Evolutionary conservation across 306 rosid species (phyloP), one percentile per base, ranked within the genome.

Genomic region (Sphenostylis stenocarpa): DNA sequence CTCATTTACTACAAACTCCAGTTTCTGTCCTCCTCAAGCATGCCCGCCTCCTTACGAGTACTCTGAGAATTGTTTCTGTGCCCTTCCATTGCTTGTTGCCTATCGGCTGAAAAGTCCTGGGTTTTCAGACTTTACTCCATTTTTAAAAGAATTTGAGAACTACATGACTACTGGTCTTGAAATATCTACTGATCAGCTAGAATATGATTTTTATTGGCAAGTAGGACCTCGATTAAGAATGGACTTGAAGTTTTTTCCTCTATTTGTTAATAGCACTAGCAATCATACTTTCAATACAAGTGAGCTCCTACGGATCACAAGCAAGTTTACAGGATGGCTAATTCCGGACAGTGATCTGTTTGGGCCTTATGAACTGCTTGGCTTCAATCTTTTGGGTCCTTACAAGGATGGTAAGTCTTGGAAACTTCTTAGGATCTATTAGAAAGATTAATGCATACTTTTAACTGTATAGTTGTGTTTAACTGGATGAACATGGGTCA

Each of bases 71-170:
- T 96, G 98, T 80, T 63, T 82, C 72, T 96, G 99, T 80, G 91
- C 88, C 28, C 84, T 34, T 43, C 99, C 99, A 31, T 87, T 96
- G 21, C 44, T 67, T 19, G 73, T 93, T 68, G 82, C 13, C 31
- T 93, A 93, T 79, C 98, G 97, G 67, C 60, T 96, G 76, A 96
- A 96, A 85, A 93, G 99, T 90, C 99, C 99, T 2, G 96, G 91
- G 60, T 93, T 93, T 86, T 68, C 80, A 15, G 85, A 87, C 72
- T 91, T 96, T 75, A 52, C 0, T 55, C 89, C 98, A 38, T 96
- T 67, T 79, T 47, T 17, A 80, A 7, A 7, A 24, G 17, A 1
- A 2, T 96, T 89, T 80, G 71, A 84, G 74, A 0, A 16, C 14
- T 87, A 87, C 78, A 72, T 96, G 83, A 84, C 90, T 45, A 0